Base-by-base conservation (phyloP, 1,139 yeast genomes). In the Debaryomyces psychrophilus region DNA sequence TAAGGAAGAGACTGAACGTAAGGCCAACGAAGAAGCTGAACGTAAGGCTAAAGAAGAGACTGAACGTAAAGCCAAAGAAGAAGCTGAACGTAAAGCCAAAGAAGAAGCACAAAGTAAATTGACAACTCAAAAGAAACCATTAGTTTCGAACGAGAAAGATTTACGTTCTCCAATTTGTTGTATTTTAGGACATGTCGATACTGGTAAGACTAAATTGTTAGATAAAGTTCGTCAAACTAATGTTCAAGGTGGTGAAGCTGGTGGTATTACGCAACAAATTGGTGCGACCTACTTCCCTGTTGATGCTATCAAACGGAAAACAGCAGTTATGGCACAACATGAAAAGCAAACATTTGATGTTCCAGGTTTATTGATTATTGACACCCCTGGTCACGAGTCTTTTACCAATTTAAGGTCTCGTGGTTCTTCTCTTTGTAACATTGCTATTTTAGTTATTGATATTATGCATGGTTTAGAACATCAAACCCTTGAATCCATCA, bases 261-360 rank as follows among this genome's bases (percentile, higher is more conserved):
- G 99, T 77, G 99, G 99, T 78, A 95, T 93, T 66, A 93, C 99
- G 56, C 99, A 93, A 80, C 99, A 93, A 73, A 93, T 93, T 65
- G 99, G 99, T 82, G 99, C 99, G 44, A 95, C 99, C 22, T 95
- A 92, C 70, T 95, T 93, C 89, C 99, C 99, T 50, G 92, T 93
- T 58, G 95, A 87, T 28, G 90, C 98, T 35, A 90, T 93, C 61
- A 85, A 85, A 68, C 83, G 83, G 62, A 95, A 95, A 75, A 93
- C 98, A 34, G 86, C 84, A 40, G 95, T 87, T 43, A 92, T 93
- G 97, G 82, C 90, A 50, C 77, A 83, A 57, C 87, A 81, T 66
- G 97, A 90, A 68, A 87, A 88, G 64, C 85, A 85, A 64, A 77
- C 86, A 15, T 92, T 86, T 67, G 96, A 93, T 56, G 98, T 93